Percentiles rank a stretch among this genome's conserved stretches.
Evolutionary conservation across 2,329 filamentous ascomycete genomes (phyloP).

Genomic region (Zarea fungicola): DNA sequence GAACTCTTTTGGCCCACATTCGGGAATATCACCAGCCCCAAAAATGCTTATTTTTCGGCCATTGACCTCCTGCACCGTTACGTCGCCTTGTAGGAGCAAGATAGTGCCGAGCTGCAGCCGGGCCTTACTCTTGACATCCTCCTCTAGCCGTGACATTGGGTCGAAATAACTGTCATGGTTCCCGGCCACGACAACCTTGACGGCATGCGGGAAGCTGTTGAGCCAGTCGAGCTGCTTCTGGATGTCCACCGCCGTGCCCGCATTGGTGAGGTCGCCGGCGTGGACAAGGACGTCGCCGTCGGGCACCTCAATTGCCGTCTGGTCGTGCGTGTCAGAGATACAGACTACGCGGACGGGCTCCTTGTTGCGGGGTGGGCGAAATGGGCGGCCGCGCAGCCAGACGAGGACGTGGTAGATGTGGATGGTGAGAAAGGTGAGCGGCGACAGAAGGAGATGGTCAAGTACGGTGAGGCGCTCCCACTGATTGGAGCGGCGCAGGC

Average conservation of each 20-base stretch:
- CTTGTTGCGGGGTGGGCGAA: slow-evolving; percentile 49
- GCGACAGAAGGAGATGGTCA: slow-evolving; percentile 62
- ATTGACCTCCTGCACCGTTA: slow-evolving; percentile 58
- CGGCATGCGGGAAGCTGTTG: slow-evolving; percentile 61
- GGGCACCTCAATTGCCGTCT: slow-evolving; percentile 57
- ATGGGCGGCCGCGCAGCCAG: slow-evolving; percentile 61
- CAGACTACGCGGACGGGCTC: slow-evolving; percentile 71
- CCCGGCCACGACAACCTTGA: slow-evolving; percentile 79
- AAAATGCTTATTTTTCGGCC: slow-evolving; percentile 57
- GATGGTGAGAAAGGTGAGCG: slow-evolving; percentile 58
- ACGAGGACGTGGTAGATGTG: slow-evolving; percentile 61
- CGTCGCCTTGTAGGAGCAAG: slow-evolving; percentile 69
- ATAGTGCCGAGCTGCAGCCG: slow-evolving; percentile 62
- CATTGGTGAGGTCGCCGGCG: slow-evolving; percentile 76
- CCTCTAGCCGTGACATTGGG: slow-evolving; percentile 50
- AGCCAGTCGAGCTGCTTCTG: slow-evolving; percentile 86
- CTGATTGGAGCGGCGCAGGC: slow-evolving; percentile 41
- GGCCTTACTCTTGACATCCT: slow-evolving; percentile 48
- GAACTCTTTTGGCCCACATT: slow-evolving; percentile 65
- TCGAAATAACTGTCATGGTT: slow-evolving; percentile 92
- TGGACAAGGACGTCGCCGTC: slow-evolving; percentile 83
- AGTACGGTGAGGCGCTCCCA: slow-evolving; percentile 50
- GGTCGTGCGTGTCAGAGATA: slow-evolving; percentile 82
- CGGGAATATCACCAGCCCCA: slow-evolving; percentile 75
- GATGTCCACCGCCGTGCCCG: slow-evolving; percentile 66